Conservation (phyloP, 352 stramenopile genomes). For the Pythium rhizo-oryzae region DNA sequence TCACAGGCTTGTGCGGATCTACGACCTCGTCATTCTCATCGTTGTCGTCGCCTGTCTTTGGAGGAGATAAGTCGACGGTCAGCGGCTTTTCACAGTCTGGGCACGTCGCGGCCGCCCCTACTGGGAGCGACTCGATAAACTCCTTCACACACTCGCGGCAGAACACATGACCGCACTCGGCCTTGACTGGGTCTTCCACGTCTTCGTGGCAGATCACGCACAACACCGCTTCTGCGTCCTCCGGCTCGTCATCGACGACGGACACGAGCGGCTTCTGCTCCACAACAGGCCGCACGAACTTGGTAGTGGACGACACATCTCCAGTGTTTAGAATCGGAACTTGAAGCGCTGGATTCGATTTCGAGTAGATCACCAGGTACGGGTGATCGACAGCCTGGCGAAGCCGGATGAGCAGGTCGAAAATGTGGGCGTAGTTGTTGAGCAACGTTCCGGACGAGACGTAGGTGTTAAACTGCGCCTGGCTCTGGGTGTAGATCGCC, state of each 20-base stretch:
- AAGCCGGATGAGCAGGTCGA: conserved; percentile 98
- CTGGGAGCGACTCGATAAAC: conserved; percentile 74
- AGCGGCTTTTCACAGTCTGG: conserved; percentile 82
- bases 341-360: conserved; percentile 83
- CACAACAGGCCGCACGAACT: conserved; percentile 41
- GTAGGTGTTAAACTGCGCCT: conserved; percentile 99
- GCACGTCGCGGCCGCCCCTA: conserved; percentile 63
- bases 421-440: conserved; percentile 99
- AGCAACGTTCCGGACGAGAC: conserved; percentile 96
- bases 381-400: conserved; percentile 98
- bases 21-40: conserved; percentile 13
- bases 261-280: conserved; percentile 67
- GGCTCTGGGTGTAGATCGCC: conserved; percentile 97
- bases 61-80: conserved; percentile 77
- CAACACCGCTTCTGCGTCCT: neutral
- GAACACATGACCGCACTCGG: conserved; percentile 92
- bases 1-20: conserved; percentile 29
- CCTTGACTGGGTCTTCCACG: conserved; percentile 86
- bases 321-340: conserved; percentile 34
- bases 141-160: conserved; percentile 89
- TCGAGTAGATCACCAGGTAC: conserved; percentile 95
- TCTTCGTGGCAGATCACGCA: conserved; percentile 96
- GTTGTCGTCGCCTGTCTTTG: conserved; percentile 30
- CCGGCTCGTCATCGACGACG: conserved; percentile 27
- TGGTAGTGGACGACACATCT: conserved; percentile 13